Evolutionary conservation across 805 yeast species (phyloP).

Genomic region (Spathaspora hagerdaliae): DNA sequence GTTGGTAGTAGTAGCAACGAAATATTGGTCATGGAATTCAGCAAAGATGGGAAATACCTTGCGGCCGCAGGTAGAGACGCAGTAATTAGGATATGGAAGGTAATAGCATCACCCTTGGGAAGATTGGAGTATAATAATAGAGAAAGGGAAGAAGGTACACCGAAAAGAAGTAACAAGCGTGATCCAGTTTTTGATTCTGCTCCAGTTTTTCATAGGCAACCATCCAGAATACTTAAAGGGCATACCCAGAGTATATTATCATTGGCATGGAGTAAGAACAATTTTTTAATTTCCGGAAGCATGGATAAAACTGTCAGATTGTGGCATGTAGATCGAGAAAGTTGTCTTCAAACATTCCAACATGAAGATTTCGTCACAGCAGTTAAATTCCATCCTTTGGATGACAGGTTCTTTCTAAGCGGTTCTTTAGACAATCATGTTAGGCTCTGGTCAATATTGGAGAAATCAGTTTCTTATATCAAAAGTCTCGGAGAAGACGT

Average conservation of each 20-base stretch:
- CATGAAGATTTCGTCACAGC: conserved; percentile 84
- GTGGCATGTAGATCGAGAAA: conserved; percentile 76
- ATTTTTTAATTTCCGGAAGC: conserved; percentile 73
- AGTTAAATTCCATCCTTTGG: conserved; percentile 76
- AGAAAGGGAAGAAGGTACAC: conserved; percentile 15
- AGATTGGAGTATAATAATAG: conserved; percentile 40
- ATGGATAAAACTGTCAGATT: conserved; percentile 80
- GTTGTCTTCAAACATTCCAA: conserved; percentile 57
- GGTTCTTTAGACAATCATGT: conserved; percentile 76
- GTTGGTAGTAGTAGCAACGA: conserved; percentile 31
- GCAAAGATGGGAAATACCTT: conserved; percentile 73
- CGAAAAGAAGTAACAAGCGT: conserved; percentile 5
- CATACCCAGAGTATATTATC: conserved; percentile 72
- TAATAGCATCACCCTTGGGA: conserved; percentile 67
- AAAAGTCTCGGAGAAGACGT: conserved; percentile 54
- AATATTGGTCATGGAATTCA: conserved; percentile 71
- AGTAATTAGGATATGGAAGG: conserved; percentile 71
- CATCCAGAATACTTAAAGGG: conserved; percentile 56
- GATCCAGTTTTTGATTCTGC: conserved; percentile 44
- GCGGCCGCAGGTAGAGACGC: conserved; percentile 84
- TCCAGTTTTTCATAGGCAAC: conserved; percentile 72
- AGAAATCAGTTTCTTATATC: conserved; percentile 53
- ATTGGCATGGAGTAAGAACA: conserved; percentile 84
- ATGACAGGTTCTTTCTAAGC: conserved; percentile 81
- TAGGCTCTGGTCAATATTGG: conserved; percentile 83